These are phyloP conservation scores for Trypanosoma cruzi DNA, from an alignment of 208 protist species.

Conservation along the genomic window DNA sequence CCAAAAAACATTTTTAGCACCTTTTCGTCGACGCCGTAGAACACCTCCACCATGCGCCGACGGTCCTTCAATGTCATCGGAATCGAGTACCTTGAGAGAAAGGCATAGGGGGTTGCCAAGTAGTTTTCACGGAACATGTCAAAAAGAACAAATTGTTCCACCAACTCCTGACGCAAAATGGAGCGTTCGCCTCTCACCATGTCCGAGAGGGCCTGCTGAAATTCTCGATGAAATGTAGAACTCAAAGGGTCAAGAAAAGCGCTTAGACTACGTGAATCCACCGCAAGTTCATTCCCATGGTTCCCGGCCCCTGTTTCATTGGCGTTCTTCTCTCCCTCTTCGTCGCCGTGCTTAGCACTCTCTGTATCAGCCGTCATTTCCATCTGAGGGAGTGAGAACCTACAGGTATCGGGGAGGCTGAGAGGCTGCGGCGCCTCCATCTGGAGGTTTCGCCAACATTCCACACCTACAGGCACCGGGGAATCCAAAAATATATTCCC, in stretches of 20 bases:
- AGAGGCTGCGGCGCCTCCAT: not conserved
- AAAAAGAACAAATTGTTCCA: slow-evolving; percentile 82
- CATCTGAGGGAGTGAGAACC: not conserved
- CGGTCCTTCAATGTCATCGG: slow-evolving; percentile 66
- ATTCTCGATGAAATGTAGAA: slow-evolving; percentile 48
- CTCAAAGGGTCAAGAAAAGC: slow-evolving; percentile 12
- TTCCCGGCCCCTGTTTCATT: not conserved
- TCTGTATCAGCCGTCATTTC: not conserved
- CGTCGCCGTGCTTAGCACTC: not conserved
- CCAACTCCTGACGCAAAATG: slow-evolving; percentile 49
- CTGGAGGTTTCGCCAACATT: not conserved
- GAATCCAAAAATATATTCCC: not conserved
- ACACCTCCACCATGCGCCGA: slow-evolving; percentile 64
- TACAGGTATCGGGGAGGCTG: not conserved
- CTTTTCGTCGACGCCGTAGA: slow-evolving; percentile 71
- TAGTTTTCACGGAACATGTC: slow-evolving; percentile 59
- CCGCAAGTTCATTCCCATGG: not conserved
- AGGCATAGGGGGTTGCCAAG: slow-evolving; percentile 75
- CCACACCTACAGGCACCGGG: not conserved
- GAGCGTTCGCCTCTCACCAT: slow-evolving; percentile 9
- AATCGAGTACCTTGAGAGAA: slow-evolving; percentile 76
- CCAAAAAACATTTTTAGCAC: slow-evolving; percentile 79
- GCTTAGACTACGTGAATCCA: slow-evolving; percentile 3
- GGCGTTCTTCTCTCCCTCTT: not conserved
- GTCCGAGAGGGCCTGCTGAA: slow-evolving; percentile 40